Percentiles rank a stretch among this genome's conserved stretches.
Evolutionary conservation across 345 rosid genomes (phyloP).

Genomic region (Geranium rotundifolium): DNA sequence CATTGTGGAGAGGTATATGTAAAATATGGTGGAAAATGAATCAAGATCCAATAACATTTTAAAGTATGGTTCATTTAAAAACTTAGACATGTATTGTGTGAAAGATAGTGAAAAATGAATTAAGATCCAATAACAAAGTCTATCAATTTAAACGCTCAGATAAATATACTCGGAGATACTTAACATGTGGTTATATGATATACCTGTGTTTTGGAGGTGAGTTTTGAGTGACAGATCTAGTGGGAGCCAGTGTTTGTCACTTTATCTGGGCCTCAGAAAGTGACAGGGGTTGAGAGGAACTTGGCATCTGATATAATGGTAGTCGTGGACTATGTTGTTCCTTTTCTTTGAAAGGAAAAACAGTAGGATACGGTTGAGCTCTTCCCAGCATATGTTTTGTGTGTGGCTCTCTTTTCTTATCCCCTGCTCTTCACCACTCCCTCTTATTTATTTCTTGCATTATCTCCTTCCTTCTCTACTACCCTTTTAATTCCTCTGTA

Average conservation of each 20-base stretch:
- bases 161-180: too few relatives aligned
- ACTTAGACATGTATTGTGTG: too few relatives aligned
- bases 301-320: constrained; percentile 13
- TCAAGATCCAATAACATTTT: too few relatives aligned
- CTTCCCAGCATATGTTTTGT: constrained; percentile 49
- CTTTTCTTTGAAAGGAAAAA: constrained; percentile 31
- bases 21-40: too few relatives aligned
- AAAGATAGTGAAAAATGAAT: too few relatives aligned
- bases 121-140: too few relatives aligned
- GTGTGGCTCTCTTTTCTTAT: constrained; percentile 99
- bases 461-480: constrained; percentile 16
- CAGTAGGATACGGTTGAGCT: constrained; percentile 44
- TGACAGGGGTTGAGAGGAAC: constrained; percentile 23
- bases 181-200: too few relatives aligned
- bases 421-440: constrained; percentile 16
- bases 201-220: neutral
- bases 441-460: constrained; percentile 17
- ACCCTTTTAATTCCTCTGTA: constrained; percentile 3
- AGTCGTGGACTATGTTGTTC: constrained; percentile 43
- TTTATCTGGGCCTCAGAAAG: constrained; percentile 13
- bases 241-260: constrained; percentile 17
- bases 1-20: too few relatives aligned
- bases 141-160: too few relatives aligned
- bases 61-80: too few relatives aligned
- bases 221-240: constrained; percentile 9